Percentiles rank a stretch among this genome's conserved stretches.
Conservation (phyloP, 129 eudicot genomes). For the Ambrosia trifida region DNA sequence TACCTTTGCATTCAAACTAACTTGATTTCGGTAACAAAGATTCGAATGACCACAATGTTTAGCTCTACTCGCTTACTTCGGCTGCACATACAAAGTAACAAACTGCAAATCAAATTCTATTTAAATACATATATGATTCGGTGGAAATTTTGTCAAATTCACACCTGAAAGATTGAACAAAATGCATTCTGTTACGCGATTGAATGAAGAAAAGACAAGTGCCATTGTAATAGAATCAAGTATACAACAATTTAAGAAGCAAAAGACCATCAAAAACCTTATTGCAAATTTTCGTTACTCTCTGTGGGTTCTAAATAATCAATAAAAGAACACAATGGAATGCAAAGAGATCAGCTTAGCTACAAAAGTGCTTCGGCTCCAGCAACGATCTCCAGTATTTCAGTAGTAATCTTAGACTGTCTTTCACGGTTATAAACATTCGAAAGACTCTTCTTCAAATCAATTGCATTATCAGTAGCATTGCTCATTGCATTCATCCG, state of each 20-base stretch:
- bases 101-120: neutral
- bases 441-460: constrained; percentile 55
- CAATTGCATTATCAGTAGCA: constrained; percentile 78
- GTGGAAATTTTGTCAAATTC: neutral
- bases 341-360: constrained; percentile 12
- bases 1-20: constrained; percentile 11
- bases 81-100: constrained; percentile 10
- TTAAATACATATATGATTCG: neutral
- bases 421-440: constrained; percentile 63
- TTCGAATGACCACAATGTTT: constrained; percentile 3
- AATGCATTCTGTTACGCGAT: neutral
- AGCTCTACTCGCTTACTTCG: constrained; percentile 3
- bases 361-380: constrained; percentile 67
- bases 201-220: neutral
- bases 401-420: constrained; percentile 78
- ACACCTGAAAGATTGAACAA: neutral
- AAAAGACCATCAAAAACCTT: constrained; percentile 18
- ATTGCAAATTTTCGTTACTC: neutral
- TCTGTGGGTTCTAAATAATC: neutral
- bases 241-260: neutral
- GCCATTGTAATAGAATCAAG: neutral
- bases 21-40: constrained; percentile 5
- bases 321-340: neutral
- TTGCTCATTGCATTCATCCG: constrained; percentile 90
- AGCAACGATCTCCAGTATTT: constrained; percentile 76